Conservation (phyloP, 106 monocot species). For the Acanthochlamys bracteata region DNA sequence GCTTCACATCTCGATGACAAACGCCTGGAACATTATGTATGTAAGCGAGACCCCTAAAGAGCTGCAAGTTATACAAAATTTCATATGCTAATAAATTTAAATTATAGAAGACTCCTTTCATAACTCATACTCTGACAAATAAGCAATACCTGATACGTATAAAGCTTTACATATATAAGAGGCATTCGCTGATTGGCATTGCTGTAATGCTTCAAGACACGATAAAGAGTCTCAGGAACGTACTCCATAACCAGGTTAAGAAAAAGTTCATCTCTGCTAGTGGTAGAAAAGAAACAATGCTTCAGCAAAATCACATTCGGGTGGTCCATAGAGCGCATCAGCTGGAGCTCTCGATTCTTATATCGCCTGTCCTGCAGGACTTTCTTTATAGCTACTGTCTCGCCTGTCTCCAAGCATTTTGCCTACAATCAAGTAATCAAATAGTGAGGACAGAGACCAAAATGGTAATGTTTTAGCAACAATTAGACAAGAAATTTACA, state of each 20-base stretch:
- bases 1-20: conserved; percentile 92
- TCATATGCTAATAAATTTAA: neutral
- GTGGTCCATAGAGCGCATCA: conserved; percentile 78
- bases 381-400: conserved; percentile 79
- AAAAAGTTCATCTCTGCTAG: conserved; percentile 70
- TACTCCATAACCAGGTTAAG: conserved; percentile 87
- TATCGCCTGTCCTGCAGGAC: conserved; percentile 72
- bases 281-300: conserved; percentile 88
- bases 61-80: conserved; percentile 56
- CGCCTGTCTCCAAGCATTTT: conserved; percentile 87
- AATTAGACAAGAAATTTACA: neutral
- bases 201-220: conserved; percentile 65
- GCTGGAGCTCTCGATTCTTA: conserved; percentile 77
- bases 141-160: conserved; percentile 54
- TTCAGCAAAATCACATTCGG: conserved; percentile 68
- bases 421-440: conserved; percentile 38
- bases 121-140: neutral
- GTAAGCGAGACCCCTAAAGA: conserved; percentile 84
- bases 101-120: neutral
- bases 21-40: conserved; percentile 80
- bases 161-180: conserved; percentile 75
- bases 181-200: conserved; percentile 76
- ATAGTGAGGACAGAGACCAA: neutral
- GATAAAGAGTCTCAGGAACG: conserved; percentile 70
- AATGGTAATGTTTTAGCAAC: neutral